phyloP scores from a whole-genome alignment of 139 green algal genomes.

The Haematococcus lacustris region DNA sequence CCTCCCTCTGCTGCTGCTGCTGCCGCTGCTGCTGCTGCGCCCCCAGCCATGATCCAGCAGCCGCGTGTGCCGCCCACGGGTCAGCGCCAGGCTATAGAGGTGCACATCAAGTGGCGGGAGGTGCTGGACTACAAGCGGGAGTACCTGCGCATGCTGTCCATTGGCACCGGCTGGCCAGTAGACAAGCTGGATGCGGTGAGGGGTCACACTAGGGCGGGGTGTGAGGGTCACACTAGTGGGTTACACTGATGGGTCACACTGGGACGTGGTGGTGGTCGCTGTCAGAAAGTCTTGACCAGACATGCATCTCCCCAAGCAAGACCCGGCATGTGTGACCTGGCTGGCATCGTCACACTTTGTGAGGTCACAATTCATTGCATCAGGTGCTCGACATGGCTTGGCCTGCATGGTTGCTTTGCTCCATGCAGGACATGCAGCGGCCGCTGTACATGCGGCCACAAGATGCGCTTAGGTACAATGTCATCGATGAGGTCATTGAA shows the following conservation, averaged over 20 bases:
- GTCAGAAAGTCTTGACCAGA: too few relatives aligned
- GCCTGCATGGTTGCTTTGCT: not conserved
- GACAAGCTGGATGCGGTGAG: constrained; percentile 81
- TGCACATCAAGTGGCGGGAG: constrained; percentile 95
- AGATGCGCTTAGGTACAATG: constrained; percentile 86
- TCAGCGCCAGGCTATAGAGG: constrained; percentile 87
- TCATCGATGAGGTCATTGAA: constrained; percentile 85
- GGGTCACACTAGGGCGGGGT: not conserved
- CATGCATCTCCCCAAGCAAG: too few relatives aligned
- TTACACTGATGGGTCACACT: too few relatives aligned
- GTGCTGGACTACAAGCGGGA: constrained; percentile 84
- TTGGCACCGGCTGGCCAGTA: constrained; percentile 79
- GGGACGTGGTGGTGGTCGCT: too few relatives aligned
- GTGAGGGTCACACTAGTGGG: not conserved
- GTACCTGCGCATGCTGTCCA: constrained; percentile 72
- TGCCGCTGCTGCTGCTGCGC: too few relatives aligned
- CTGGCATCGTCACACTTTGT: too few relatives aligned
- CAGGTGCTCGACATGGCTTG: too few relatives aligned
- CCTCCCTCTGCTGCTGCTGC: too few relatives aligned
- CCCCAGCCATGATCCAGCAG: constrained; percentile 98
- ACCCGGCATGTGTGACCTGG: too few relatives aligned
- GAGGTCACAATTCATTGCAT: too few relatives aligned
- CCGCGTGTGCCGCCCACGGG: constrained; percentile 87
- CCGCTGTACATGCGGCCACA: constrained; percentile 92
- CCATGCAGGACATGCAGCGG: constrained; percentile 80